phyloP scores from a whole-genome alignment of 1,284 basidiomycete genomes.

The Pseudozyma hubeiensis region DNA sequence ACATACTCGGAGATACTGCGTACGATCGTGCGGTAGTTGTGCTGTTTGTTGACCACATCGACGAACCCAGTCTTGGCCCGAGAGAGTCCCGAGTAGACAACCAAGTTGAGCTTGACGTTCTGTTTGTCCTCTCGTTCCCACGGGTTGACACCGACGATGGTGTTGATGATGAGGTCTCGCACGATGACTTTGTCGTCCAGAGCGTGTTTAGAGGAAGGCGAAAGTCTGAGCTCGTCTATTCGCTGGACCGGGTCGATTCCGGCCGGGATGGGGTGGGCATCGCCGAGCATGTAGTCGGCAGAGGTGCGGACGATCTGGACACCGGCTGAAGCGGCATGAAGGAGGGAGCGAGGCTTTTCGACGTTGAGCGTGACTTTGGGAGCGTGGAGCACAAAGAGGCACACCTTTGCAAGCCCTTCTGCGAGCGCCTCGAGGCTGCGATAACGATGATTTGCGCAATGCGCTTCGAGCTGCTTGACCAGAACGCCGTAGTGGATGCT shows the following conservation, averaged over 20 bases:
- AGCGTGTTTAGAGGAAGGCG: slow-evolving; percentile 40
- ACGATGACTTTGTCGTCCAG: slow-evolving; percentile 70
- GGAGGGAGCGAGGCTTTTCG: slow-evolving; percentile 73
- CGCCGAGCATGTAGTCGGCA: slow-evolving; percentile 46
- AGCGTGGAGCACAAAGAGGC: slow-evolving; percentile 70
- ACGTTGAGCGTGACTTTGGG: slow-evolving; percentile 71
- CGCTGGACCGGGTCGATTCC: slow-evolving; percentile 29
- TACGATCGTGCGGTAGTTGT: slow-evolving; percentile 47
- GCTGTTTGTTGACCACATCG: slow-evolving; percentile 56
- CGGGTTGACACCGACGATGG: slow-evolving; percentile 79
- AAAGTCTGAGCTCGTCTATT: slow-evolving; percentile 36
- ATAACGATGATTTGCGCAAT: slow-evolving; percentile 47
- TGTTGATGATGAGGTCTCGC: slow-evolving; percentile 73
- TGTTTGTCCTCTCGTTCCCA: slow-evolving; percentile 80
- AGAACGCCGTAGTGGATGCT: slow-evolving; percentile 72
- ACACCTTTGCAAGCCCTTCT: slow-evolving; percentile 71
- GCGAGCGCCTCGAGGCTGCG: slow-evolving; percentile 52
- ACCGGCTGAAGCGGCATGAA: slow-evolving; percentile 73
- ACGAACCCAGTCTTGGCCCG: slow-evolving; percentile 29
- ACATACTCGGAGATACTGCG: slow-evolving; percentile 69
- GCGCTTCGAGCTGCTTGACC: slow-evolving; percentile 64
- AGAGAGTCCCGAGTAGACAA: slow-evolving; percentile 67
- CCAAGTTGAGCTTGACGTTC: slow-evolving; percentile 76
- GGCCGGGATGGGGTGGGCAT: slow-evolving; percentile 18
- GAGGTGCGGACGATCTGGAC: slow-evolving; percentile 69